Percentiles rank a stretch among this genome's conserved stretches.
These are phyloP conservation scores for Gnomoniopsis sp. DNA, from an alignment of 2,329 filamentous ascomycete genomes.

Conservation along the genomic window DNA sequence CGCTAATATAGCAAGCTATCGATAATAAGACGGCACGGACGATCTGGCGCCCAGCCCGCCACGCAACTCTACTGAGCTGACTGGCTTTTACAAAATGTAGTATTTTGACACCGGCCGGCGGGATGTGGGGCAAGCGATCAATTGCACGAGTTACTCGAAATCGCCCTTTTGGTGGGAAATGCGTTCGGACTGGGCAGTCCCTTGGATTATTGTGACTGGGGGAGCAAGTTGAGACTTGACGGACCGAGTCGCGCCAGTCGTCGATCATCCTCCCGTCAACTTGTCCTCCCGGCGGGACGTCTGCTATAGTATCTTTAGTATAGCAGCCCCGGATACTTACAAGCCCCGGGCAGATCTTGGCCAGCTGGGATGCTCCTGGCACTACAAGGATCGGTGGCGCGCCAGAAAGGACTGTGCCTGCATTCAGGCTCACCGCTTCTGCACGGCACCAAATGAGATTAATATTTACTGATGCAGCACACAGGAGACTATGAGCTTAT, in stretches of 20 bases:
- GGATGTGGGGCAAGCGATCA: neutral
- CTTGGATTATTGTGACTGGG: neutral
- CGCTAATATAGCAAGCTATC: neutral
- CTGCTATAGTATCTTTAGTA: neutral
- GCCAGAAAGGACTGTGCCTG: slow-evolving; percentile 17
- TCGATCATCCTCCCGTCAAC: slow-evolving; percentile 14
- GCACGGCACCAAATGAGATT: neutral
- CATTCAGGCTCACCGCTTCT: slow-evolving; percentile 18
- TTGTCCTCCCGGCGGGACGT: neutral
- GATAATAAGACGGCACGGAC: neutral
- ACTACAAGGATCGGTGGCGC: slow-evolving; percentile 5
- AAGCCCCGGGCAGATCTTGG: neutral
- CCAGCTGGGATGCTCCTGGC: slow-evolving; percentile 16
- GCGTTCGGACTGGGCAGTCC: neutral
- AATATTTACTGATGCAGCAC: neutral
- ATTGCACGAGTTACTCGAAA: neutral
- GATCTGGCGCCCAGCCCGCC: neutral
- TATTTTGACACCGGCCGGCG: neutral
- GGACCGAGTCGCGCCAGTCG: slow-evolving; percentile 11
- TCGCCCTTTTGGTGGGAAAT: neutral
- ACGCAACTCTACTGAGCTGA: neutral
- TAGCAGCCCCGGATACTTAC: slow-evolving; percentile 6
- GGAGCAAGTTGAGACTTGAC: slow-evolving; percentile 5
- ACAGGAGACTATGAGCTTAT: neutral
- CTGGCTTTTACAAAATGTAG: too few species aligned